A percentile compares a stretch with the other conserved stretches of the same genome.
These are phyloP conservation scores for Gymnopilus junonius DNA, from an alignment of 768 basidiomycete species.

Conservation along the genomic window DNA sequence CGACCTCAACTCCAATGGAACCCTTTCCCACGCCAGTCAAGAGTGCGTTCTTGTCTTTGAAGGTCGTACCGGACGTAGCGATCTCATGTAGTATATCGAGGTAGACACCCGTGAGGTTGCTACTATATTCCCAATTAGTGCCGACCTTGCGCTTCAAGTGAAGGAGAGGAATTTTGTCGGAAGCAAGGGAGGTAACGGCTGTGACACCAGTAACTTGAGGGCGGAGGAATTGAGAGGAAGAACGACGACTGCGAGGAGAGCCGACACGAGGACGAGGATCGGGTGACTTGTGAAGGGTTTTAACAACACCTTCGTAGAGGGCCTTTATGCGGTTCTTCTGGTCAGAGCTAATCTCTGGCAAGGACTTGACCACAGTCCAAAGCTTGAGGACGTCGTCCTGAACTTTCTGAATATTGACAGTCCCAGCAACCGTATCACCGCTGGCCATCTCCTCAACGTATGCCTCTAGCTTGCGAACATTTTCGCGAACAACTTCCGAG, in stretches of 20 bases:
- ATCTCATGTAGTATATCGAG: conserved; percentile 98
- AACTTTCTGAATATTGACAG: conserved; percentile 95
- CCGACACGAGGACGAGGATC: conserved; percentile 56
- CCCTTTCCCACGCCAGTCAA: conserved; percentile 98
- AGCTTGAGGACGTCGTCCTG: conserved; percentile 96
- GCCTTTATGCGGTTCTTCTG: conserved; percentile 96
- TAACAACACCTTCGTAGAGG: conserved; percentile 95
- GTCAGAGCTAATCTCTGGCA: conserved; percentile 95
- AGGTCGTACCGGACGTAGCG: conserved; percentile 96
- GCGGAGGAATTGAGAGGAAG: conserved; percentile 96
- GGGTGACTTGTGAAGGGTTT: conserved; percentile 82
- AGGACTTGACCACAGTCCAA: conserved; percentile 96
- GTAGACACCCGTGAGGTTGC: conserved; percentile 94
- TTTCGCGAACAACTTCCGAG: conserved; percentile 93
- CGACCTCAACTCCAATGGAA: conserved; percentile 96
- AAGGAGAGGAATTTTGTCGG: conserved; percentile 91
- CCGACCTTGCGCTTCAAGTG: conserved; percentile 98
- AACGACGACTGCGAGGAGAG: conserved; percentile 74
- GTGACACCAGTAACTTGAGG: conserved; percentile 82
- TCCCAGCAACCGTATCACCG: conserved; percentile 81
- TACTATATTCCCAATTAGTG: conserved; percentile 94
- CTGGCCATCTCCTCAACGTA: conserved; percentile 99
- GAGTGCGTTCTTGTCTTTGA: conserved; percentile 98
- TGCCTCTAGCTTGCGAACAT: conserved; percentile 95
- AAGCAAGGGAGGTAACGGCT: conserved; percentile 71